phyloP scores from a whole-genome alignment of 1,284 basidiomycete species.

The Puccinia polysora region DNA sequence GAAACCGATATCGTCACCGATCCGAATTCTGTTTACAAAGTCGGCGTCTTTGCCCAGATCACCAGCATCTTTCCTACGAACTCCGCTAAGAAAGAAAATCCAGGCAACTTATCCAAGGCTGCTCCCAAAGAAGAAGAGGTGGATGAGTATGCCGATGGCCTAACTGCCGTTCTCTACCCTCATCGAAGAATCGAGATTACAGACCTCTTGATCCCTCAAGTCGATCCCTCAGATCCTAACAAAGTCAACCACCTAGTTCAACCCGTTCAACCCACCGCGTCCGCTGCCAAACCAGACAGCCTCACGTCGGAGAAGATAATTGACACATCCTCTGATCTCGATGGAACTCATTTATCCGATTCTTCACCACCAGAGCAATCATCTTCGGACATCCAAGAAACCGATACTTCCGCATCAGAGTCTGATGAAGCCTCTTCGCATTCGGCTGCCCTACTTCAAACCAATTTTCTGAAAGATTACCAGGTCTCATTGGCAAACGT shows the following conservation, averaged over 20 bases:
- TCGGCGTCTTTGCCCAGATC: constrained; percentile 96
- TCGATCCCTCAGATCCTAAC: constrained; percentile 44
- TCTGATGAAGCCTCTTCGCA: constrained; percentile 17
- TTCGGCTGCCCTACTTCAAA: constrained; percentile 64
- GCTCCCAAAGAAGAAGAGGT: constrained; percentile 53
- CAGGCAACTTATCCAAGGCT: constrained; percentile 51
- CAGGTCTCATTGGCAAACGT: constrained; percentile 86
- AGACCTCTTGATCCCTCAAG: constrained; percentile 60
- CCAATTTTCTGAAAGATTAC: constrained; percentile 84
- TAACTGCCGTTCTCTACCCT: constrained; percentile 92
- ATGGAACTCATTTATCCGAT: neutral
- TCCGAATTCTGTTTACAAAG: constrained; percentile 78
- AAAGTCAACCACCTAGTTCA: constrained; percentile 41
- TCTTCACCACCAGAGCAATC: constrained; percentile 12
- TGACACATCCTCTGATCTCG: constrained; percentile 4
- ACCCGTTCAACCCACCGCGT: constrained; percentile 40
- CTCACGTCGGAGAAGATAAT: constrained; percentile 31
- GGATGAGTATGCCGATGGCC: constrained; percentile 66
- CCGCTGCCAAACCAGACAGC: neutral
- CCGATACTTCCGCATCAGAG: neutral
- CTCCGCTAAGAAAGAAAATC: constrained; percentile 47
- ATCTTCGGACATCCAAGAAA: constrained; percentile 12
- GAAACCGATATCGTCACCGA: constrained; percentile 91
- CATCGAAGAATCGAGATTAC: constrained; percentile 88
- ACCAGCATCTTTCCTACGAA: constrained; percentile 82